Conservation (phyloP, 495 filamentous ascomycete genomes). For the Aspergillus conjunctus region DNA sequence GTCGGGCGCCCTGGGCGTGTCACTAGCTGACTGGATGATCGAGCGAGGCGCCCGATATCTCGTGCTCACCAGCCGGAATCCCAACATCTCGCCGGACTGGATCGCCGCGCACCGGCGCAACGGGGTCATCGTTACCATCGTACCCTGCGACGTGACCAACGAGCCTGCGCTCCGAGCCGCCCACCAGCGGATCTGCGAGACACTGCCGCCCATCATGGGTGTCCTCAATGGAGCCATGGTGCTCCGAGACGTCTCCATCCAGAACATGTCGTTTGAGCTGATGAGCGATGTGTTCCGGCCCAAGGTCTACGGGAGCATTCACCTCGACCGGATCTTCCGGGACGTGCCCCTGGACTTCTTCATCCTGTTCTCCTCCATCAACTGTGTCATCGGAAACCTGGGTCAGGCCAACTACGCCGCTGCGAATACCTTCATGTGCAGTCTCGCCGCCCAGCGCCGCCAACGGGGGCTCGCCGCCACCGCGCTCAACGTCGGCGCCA, state of each 20-base stretch:
- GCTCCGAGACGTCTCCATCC: slow-evolving; percentile 11
- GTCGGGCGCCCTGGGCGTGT: slow-evolving; percentile 30
- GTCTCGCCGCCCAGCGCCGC: slow-evolving; percentile 11
- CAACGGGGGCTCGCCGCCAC: slow-evolving; percentile 6
- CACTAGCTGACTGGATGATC: slow-evolving; percentile 30
- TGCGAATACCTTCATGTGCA: slow-evolving; percentile 8
- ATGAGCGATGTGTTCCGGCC: not conserved
- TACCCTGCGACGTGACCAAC: too few relatives aligned
- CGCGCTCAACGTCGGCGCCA: slow-evolving; percentile 11
- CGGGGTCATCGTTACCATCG: too few relatives aligned
- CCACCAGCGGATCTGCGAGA: too few relatives aligned
- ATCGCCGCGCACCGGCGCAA: slow-evolving; percentile 22
- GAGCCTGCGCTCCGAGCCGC: too few relatives aligned
- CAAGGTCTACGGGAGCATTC: slow-evolving; percentile 17
- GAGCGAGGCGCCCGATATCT: slow-evolving; percentile 22
- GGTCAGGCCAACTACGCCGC: slow-evolving; percentile 12
- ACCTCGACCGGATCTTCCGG: slow-evolving; percentile 8
- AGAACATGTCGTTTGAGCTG: not conserved
- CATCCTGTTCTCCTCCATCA: slow-evolving; percentile 18
- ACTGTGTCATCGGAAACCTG: slow-evolving; percentile 9
- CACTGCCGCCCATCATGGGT: slow-evolving; percentile 14
- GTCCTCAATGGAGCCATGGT: slow-evolving; percentile 15
- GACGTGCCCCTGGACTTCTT: slow-evolving; percentile 19
- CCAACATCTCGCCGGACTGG: slow-evolving; percentile 48
- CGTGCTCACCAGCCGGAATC: slow-evolving; percentile 50